These are phyloP conservation scores for Coemansia sp. DNA, from an alignment of 192 early-diverging fungal species.

Conservation along the genomic window DNA sequence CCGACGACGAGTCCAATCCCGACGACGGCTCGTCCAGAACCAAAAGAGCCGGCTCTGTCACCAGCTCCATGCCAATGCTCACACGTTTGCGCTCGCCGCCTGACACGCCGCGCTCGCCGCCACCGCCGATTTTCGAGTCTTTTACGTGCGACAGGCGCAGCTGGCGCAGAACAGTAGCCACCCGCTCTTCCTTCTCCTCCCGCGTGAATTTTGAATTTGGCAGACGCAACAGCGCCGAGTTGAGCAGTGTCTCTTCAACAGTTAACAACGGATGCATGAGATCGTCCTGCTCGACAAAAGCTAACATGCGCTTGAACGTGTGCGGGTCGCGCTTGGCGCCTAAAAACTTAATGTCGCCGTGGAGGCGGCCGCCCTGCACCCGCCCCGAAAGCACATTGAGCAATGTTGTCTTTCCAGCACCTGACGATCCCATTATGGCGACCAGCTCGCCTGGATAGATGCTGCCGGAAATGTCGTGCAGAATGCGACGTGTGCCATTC, in stretches of 20 bases:
- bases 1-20: slow-evolving; percentile 63
- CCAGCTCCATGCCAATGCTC: slow-evolving; percentile 72
- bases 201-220: slow-evolving; percentile 52
- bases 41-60: slow-evolving; percentile 66
- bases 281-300: slow-evolving; percentile 57
- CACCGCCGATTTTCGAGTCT: slow-evolving; percentile 67
- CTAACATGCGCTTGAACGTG: slow-evolving; percentile 50
- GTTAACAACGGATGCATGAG: slow-evolving; percentile 58
- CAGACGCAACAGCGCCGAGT: slow-evolving; percentile 70
- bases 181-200: slow-evolving; percentile 56
- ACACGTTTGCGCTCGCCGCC: slow-evolving; percentile 76
- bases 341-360: slow-evolving; percentile 57
- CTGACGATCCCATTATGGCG: slow-evolving; percentile 73
- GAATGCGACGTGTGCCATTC: slow-evolving; percentile 43
- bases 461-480: slow-evolving; percentile 69
- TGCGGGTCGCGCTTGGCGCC: slow-evolving; percentile 54
- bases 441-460: slow-evolving; percentile 72
- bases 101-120: slow-evolving; percentile 65
- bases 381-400: slow-evolving; percentile 62
- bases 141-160: slow-evolving; percentile 56
- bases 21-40: slow-evolving; percentile 65
- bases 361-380: slow-evolving; percentile 56
- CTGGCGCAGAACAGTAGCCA: slow-evolving; percentile 59
- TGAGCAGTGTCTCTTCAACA: slow-evolving; percentile 73
- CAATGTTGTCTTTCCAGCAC: slow-evolving; percentile 66